These are phyloP conservation scores for Leccinum rimulosum DNA, from an alignment of 768 basidiomycete species.

Conservation along the genomic window DNA sequence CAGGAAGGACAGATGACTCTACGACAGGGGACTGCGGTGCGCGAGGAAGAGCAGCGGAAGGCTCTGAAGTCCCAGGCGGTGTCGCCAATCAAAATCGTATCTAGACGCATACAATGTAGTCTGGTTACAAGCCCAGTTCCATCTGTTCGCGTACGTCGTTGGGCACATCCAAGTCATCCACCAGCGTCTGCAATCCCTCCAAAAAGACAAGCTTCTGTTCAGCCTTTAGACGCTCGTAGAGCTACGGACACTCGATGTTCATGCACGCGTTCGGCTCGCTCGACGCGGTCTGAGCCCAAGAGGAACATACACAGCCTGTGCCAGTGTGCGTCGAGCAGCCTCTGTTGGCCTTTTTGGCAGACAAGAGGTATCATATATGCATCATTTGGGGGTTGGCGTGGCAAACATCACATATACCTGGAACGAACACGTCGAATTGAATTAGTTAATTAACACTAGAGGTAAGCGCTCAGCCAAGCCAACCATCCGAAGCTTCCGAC, in stretches of 20 bases:
- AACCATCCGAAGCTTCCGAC: conserved; percentile 52
- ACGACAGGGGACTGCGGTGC: too few species aligned
- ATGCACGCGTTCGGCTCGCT: conserved; percentile 70
- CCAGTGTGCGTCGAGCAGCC: conserved; percentile 41
- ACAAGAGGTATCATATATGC: conserved; percentile 54
- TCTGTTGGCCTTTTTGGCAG: conserved; percentile 51
- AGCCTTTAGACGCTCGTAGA: conserved; percentile 67
- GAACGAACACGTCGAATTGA: too few species aligned
- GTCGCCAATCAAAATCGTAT: too few species aligned
- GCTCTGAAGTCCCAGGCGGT: too few species aligned
- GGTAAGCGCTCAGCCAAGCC: neutral
- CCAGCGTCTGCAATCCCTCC: conserved; percentile 25
- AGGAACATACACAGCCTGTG: conserved; percentile 71
- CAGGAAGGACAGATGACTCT: too few species aligned
- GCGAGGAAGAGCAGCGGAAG: too few species aligned
- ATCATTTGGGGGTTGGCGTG: conserved; percentile 48
- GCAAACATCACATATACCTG: conserved; percentile 70
- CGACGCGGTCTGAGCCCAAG: conserved; percentile 58
- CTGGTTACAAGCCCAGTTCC: conserved; percentile 2
- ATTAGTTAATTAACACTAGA: too few species aligned
- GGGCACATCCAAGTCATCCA: conserved; percentile 26
- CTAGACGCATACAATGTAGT: too few species aligned
- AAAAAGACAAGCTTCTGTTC: conserved; percentile 39
- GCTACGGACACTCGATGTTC: conserved; percentile 82
- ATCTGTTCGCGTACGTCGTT: neutral